These are phyloP conservation scores for Cladochytrium replicatum DNA, from an alignment of 192 early-diverging fungal genomes.

Conservation along the genomic window DNA sequence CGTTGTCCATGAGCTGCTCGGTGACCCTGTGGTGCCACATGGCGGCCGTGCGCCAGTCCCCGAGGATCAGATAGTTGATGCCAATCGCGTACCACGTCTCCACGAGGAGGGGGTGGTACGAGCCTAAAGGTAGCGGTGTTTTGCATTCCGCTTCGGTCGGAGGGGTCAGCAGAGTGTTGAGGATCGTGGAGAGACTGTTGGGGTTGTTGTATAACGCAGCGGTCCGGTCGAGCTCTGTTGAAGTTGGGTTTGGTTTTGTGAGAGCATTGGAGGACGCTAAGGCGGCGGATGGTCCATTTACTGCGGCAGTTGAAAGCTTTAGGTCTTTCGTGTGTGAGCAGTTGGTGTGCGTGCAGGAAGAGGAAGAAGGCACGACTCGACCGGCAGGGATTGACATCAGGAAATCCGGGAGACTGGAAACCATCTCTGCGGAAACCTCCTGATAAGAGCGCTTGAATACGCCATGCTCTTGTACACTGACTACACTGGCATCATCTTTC, in stretches of 20 bases:
- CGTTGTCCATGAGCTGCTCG: slow-evolving; percentile 9
- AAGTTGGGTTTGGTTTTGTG: too few relatives aligned
- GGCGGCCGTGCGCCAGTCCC: slow-evolving; percentile 19
- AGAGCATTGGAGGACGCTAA: too few relatives aligned
- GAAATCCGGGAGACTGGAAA: slow-evolving; percentile 6
- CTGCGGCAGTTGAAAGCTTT: too few relatives aligned
- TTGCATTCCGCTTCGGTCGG: background rate
- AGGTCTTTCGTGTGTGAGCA: too few relatives aligned
- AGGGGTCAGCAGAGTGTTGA: background rate
- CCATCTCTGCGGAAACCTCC: background rate
- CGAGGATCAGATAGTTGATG: slow-evolving; percentile 24
- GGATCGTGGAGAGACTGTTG: background rate
- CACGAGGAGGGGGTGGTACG: slow-evolving; percentile 31
- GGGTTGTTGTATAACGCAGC: background rate
- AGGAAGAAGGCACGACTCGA: background rate
- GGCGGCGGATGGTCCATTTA: too few relatives aligned
- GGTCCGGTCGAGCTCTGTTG: too few relatives aligned
- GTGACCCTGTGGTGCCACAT: slow-evolving; percentile 23
- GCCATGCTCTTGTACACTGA: background rate
- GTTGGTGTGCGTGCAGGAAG: background rate
- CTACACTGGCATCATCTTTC: background rate
- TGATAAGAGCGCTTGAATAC: background rate
- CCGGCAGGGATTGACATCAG: slow-evolving; percentile 7
- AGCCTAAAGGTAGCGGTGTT: slow-evolving; percentile 11
- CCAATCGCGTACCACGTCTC: slow-evolving; percentile 33